phyloP scores from a whole-genome alignment of 2,329 filamentous ascomycete genomes.

The Talaromyces funiculosus region DNA sequence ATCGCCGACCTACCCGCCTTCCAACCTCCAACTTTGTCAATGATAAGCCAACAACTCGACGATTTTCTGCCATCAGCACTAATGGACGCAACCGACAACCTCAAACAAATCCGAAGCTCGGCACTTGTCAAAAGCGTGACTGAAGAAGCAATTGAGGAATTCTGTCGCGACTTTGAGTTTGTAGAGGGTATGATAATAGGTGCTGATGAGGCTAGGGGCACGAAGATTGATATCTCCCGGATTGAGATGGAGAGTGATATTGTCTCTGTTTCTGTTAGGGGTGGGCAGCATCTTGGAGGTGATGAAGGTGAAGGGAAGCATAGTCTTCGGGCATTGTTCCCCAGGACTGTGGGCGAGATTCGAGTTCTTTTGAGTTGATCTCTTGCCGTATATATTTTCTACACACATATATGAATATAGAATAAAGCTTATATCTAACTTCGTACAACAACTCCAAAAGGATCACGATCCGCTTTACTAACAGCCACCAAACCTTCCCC shows the following conservation, averaged over 20 bases:
- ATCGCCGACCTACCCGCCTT: slow-evolving; percentile 53
- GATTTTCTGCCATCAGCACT: slow-evolving; percentile 87
- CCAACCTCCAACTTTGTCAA: slow-evolving; percentile 55
- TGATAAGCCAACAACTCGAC: slow-evolving; percentile 71
- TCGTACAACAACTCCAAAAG: slow-evolving; percentile 66
- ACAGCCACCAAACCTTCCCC: slow-evolving; percentile 54
- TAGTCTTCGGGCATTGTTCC: slow-evolving; percentile 53
- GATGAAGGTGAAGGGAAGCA: slow-evolving; percentile 28
- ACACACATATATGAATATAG: not conserved
- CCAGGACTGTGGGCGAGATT: slow-evolving; percentile 60
- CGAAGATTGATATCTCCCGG: slow-evolving; percentile 27
- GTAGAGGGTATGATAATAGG: slow-evolving; percentile 58
- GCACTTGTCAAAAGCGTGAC: slow-evolving; percentile 68
- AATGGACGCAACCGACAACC: slow-evolving; percentile 81
- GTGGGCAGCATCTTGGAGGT: slow-evolving; percentile 19
- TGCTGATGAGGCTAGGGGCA: slow-evolving; percentile 48
- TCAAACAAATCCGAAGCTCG: slow-evolving; percentile 68
- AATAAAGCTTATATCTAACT: not conserved
- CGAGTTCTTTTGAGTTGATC: slow-evolving; percentile 55
- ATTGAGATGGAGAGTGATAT: slow-evolving; percentile 24
- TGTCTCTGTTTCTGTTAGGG: slow-evolving; percentile 16
- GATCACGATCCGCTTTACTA: slow-evolving; percentile 78
- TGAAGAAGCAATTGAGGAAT: slow-evolving; percentile 73
- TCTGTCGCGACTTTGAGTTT: slow-evolving; percentile 77
- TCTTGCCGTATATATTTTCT: not conserved